Base-by-base conservation (phyloP, 23 red algal species). In the Rhodosorus marinus region DNA sequence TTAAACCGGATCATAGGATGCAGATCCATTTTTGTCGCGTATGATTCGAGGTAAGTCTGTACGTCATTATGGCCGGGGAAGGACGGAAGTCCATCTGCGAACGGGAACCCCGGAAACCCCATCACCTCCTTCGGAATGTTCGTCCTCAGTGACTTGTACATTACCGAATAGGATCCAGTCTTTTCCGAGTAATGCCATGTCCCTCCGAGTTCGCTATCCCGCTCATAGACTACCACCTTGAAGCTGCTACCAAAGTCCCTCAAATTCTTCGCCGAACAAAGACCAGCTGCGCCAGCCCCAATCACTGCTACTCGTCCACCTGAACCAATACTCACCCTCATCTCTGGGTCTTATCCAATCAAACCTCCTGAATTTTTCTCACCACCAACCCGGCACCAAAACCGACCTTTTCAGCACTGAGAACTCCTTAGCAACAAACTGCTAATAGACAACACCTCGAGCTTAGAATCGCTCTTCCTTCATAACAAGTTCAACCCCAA, bases 111-210 rank as follows among this genome's bases (percentile, higher is more conserved):
- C 4, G 51, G 32, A 33, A 55, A 93, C 21, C 45, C 45, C 86
- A 93, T 93, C 25, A 76, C 69, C 21, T 67, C 26, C 8, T 54
- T 51, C 26, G 86, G 86, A 11, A 93, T 56, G 54, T 93, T 93
- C 8, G 51, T 70, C 5, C 62, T 69, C 47, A 93, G 42, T 43
- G 33, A 38, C 8, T 33, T 42, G 72, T 93, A 93, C 31, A 93
- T 71, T 6, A 66, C 52, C 33, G 76, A 71, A 15, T 59, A 24
- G 22, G 57, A 43, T 22, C 35, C 42, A 17, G 36, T 27, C 8
- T 20, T 40, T 20, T 46, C 26, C 8, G 61, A 67, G 52, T 81
- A 81, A 9, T 47, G 38, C 86, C 86, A 93, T 6, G 76, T 82
- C 4, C 86, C 86, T 17, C 75, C 86, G 35, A 76, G 62, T 11